Evolutionary conservation across 306 rosid genomes (phyloP), one percentile per base, ranked within the genome.

Genomic region (Pyrus betulifolia): DNA sequence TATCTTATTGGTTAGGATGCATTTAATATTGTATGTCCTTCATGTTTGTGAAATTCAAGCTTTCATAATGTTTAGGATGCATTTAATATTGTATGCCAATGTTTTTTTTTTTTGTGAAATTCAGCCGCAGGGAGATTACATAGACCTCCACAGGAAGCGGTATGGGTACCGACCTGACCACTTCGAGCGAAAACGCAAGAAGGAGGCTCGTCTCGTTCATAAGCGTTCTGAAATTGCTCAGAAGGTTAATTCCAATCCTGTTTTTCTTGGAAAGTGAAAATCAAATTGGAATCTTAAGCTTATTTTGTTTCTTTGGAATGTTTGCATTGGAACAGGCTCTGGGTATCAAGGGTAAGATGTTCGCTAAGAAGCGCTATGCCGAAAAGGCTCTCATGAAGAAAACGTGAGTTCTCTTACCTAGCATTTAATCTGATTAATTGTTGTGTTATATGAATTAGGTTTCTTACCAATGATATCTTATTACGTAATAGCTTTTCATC

Each of bases 51-150:
- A 42, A 42, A 42, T 51, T 81, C 42, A 11, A 23, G n/a, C 54
- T 57, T 21, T 22, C 44, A 28, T 27, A 6, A 55, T 33, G 30
- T 19, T 11, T 1, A 14, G 10, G 45, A 7, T 2, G 15, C 19
- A 57, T 33, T 55, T 33, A 6, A 72, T 57, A 4, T 76, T 81
- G 31, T 54, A 5, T 5, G 55, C 6, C 15, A 38, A 55, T 51
- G 35, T 64, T 25, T 27, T 64, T 25, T 27, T 64, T 25, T 27
- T 69, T 67, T 51, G 52, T 61, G 49, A 51, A 77, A 30, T 51
- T 40, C 61, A 95, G 99, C 99, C 99, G 62, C 99, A 95, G 89
- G 97, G 97, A 74, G 99, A 95, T 86, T 90, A 95, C 84, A 92
- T 95, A 35, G 99, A 95, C 11, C 97, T 92, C 76, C 96, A 88